These are phyloP conservation scores for Trichomonas vaginalis DNA, from an alignment of 208 protist species.

Conservation along the genomic window DNA sequence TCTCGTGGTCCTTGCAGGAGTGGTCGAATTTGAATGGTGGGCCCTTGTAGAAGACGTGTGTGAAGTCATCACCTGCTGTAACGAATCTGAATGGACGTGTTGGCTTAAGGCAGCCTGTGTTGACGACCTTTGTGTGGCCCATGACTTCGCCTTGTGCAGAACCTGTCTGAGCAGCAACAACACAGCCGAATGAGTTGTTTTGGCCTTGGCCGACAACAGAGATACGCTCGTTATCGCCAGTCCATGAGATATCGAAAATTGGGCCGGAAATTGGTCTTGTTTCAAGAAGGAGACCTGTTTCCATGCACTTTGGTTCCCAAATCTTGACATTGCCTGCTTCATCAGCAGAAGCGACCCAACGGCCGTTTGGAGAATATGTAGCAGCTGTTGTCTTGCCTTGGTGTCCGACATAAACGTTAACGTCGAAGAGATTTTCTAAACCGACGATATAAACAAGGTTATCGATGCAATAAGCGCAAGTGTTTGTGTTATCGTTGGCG, in stretches of 20 bases:
- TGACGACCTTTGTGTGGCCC: background rate
- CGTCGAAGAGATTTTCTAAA: background rate
- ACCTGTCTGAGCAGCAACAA: background rate
- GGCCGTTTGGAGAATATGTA: background rate
- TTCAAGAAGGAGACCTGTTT: background rate
- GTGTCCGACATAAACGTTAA: background rate
- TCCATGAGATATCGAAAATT: background rate
- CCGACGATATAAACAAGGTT: background rate
- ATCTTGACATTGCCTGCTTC: background rate
- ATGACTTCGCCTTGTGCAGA: background rate
- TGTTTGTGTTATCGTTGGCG: background rate
- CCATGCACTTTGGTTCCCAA: background rate
- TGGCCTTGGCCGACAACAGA: background rate
- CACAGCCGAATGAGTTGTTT: background rate
- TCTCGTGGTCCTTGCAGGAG: background rate
- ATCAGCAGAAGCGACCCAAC: background rate
- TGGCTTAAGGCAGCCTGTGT: background rate
- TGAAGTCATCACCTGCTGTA: background rate
- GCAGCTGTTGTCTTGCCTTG: background rate
- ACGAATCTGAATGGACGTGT: background rate
- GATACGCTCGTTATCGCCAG: constrained; percentile 9
- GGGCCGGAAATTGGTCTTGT: background rate
- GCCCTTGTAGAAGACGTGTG: constrained; percentile 3
- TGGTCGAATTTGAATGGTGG: constrained; percentile 15
- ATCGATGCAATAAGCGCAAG: background rate